Conservation (phyloP, 2,329 filamentous ascomycete species). For the Massarina eburnea region DNA sequence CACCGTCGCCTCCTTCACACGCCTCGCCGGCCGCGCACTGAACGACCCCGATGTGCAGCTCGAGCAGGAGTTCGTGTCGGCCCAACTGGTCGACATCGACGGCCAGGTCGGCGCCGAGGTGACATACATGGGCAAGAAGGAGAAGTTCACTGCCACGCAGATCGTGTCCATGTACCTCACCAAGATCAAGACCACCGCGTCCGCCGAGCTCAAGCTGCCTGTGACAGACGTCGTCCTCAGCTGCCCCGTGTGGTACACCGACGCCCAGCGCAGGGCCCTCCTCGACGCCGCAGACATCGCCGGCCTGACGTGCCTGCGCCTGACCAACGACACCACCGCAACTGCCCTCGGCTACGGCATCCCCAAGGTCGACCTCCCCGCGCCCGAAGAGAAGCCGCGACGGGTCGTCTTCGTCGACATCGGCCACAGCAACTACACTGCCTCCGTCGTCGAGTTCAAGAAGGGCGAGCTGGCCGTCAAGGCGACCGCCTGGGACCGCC, state of each 20-base stretch:
- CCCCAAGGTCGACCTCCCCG: conserved; percentile 91
- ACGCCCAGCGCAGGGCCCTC: conserved; percentile 84
- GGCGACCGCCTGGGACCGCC: conserved; percentile 87
- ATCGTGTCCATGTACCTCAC: conserved; percentile 92
- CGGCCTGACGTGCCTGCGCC: conserved; percentile 84
- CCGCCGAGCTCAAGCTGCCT: conserved; percentile 83
- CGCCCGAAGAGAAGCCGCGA: conserved; percentile 85
- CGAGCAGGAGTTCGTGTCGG: conserved; percentile 89
- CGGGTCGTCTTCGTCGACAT: conserved; percentile 92
- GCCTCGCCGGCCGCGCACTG: conserved; percentile 82
- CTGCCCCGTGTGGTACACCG: conserved; percentile 96
- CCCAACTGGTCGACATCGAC: conserved; percentile 82
- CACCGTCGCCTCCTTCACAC: conserved; percentile 90
- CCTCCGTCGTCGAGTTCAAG: conserved; percentile 90
- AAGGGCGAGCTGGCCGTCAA: conserved; percentile 97
- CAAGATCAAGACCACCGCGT: conserved; percentile 88
- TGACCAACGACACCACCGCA: conserved; percentile 98
- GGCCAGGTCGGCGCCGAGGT: conserved; percentile 96
- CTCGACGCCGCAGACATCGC: conserved; percentile 93
- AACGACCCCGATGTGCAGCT: conserved; percentile 89
- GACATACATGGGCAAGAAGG: conserved; percentile 89
- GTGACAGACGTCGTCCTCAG: conserved; percentile 93
- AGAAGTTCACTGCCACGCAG: conserved; percentile 92
- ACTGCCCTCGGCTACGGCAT: conserved; percentile 96
- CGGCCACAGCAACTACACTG: conserved; percentile 94